Evolutionary conservation across 2,329 filamentous ascomycete genomes (phyloP).

Genomic region (Hypoxylon sp.): DNA sequence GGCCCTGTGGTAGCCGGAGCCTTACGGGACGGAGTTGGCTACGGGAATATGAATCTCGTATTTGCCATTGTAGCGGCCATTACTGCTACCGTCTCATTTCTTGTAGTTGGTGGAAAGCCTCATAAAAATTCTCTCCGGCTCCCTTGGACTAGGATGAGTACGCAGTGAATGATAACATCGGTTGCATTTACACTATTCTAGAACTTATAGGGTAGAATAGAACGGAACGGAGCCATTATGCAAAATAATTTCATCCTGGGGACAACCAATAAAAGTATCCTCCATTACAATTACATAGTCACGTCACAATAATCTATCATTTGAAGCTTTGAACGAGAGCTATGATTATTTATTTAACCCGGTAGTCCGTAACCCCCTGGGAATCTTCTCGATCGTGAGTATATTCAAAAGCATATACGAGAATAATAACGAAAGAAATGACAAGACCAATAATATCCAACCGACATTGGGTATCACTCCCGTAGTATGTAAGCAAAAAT

Average conservation of each 20-base stretch:
- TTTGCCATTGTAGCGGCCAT: constrained; percentile 62
- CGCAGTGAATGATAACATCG: not conserved
- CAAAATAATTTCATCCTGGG: not conserved
- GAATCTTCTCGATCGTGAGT: constrained; percentile 25
- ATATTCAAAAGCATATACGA: constrained; percentile 44
- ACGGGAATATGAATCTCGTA: constrained; percentile 71
- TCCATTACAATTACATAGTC: not conserved
- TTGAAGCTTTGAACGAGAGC: constrained; percentile 34
- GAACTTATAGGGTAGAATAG: no score
- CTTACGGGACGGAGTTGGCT: constrained; percentile 67
- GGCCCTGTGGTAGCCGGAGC: constrained; percentile 71
- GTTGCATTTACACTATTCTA: no score
- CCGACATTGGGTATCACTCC: constrained; percentile 51
- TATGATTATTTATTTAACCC: constrained; percentile 42
- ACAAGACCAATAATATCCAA: constrained; percentile 31
- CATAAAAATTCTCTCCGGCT: constrained; percentile 24
- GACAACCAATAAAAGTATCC: not conserved
- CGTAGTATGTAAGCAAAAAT: constrained; percentile 38
- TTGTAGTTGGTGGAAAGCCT: constrained; percentile 63
- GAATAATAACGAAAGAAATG: constrained; percentile 43
- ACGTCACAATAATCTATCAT: not conserved
- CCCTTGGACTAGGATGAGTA: not conserved
- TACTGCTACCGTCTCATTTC: constrained; percentile 61
- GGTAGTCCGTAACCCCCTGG: constrained; percentile 5
- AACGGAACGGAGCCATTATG: no score